Conservation (phyloP, 2,329 filamentous ascomycete species). For the Calonectria multiphialidica region DNA sequence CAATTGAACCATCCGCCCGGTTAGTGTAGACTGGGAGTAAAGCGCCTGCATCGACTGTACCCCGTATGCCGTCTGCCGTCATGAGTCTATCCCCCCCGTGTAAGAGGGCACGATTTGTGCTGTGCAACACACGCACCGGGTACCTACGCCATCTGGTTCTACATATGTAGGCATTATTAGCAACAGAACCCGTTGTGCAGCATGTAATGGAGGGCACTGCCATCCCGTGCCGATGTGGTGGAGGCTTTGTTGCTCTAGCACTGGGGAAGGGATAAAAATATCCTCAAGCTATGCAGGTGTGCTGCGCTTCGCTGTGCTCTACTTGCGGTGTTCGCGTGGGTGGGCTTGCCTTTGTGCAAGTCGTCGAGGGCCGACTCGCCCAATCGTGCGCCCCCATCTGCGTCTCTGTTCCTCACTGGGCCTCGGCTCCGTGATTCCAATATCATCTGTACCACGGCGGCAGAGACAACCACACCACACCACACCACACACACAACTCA, state of each 20-base stretch:
- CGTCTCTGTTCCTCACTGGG: conserved; percentile 9
- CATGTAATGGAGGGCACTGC: conserved; percentile 25
- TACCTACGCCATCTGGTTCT: conserved; percentile 9
- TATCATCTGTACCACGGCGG: conserved; percentile 15
- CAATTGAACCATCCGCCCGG: conserved; percentile 6
- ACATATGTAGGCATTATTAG: conserved; percentile 5
- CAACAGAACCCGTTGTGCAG: conserved; percentile 1
- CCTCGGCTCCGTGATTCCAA: neutral
- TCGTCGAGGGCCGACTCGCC: neutral
- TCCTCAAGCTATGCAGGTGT: conserved; percentile 33
- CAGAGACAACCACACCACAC: conserved; percentile 4
- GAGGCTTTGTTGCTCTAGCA: conserved; percentile 33
- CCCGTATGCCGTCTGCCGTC: neutral
- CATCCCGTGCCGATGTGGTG: conserved; percentile 29
- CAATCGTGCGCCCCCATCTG: conserved; percentile 1
- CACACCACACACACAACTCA: neutral
- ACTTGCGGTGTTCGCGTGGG: conserved; percentile 32
- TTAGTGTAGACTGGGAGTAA: conserved; percentile 12
- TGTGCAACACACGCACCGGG: neutral
- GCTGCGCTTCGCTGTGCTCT: conserved; percentile 25
- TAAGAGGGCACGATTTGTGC: conserved; percentile 2
- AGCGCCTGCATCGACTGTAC: conserved; percentile 8
- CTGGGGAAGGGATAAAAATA: conserved; percentile 40
- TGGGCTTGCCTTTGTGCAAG: conserved; percentile 25
- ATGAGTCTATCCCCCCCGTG: neutral